phyloP scores from a whole-genome alignment of 1,139 yeast genomes.

The Keqinozyma sinolaborantium region DNA sequence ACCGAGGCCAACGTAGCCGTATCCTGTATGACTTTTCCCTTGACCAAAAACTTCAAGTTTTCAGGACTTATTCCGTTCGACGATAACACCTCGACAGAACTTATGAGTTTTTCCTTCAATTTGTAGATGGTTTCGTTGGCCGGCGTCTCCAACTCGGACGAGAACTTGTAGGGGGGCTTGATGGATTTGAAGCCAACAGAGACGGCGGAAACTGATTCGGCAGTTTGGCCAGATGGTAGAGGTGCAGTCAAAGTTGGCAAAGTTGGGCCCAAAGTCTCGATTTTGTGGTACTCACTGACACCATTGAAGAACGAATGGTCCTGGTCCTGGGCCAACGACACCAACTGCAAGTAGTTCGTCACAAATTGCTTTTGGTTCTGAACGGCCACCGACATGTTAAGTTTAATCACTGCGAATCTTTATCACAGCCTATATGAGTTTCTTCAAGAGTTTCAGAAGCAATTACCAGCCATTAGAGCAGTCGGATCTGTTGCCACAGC shows the following conservation, averaged over 20 bases:
- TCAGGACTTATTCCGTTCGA: slow-evolving; percentile 22
- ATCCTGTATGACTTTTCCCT: slow-evolving; percentile 45
- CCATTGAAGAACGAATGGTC: slow-evolving; percentile 23
- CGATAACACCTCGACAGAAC: slow-evolving; percentile 19
- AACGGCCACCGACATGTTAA: slow-evolving; percentile 6
- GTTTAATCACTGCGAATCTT: slow-evolving; percentile 1
- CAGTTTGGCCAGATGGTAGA: slow-evolving; percentile 20
- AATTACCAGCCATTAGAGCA: slow-evolving; percentile 32
- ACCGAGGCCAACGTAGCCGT: slow-evolving; percentile 23
- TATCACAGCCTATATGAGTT: slow-evolving; percentile 24
- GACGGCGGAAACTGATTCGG: slow-evolving; percentile 6
- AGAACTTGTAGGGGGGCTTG: slow-evolving; percentile 43
- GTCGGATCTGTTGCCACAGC: slow-evolving; percentile 35
- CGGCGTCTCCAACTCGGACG: slow-evolving; percentile 21
- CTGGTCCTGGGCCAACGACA: slow-evolving; percentile 7
- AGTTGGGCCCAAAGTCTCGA: slow-evolving; percentile 39
- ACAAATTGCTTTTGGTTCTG: slow-evolving; percentile 23
- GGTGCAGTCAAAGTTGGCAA: slow-evolving; percentile 28
- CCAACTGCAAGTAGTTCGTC: slow-evolving; percentile 28
- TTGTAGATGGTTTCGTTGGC: slow-evolving; percentile 28
- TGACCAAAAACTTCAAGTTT: slow-evolving; percentile 36
- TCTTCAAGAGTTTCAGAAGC: slow-evolving; percentile 31
- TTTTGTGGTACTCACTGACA: slow-evolving; percentile 27
- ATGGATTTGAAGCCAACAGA: slow-evolving; percentile 35
- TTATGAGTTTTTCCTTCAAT: slow-evolving; percentile 30